These are phyloP conservation scores for Wickerhamiella azyma DNA, from an alignment of 805 yeast genomes.

Conservation along the genomic window DNA sequence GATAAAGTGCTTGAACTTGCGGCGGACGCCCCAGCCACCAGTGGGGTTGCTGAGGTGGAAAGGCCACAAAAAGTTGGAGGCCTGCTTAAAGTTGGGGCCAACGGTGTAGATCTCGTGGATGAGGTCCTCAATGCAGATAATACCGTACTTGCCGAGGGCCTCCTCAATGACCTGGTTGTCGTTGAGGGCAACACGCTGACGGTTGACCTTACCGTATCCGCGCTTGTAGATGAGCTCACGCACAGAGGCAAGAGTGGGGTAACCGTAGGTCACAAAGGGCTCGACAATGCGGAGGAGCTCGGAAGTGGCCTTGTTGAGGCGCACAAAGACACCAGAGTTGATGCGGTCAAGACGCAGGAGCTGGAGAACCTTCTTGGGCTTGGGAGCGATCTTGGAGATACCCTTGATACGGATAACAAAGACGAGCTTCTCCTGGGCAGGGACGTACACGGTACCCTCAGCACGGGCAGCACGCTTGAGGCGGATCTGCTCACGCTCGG, in stretches of 20 bases:
- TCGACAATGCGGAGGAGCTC: constrained; percentile 89
- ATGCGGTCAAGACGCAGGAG: constrained; percentile 85
- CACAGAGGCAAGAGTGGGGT: constrained; percentile 84
- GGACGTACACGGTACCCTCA: constrained; percentile 83
- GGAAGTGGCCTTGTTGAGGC: constrained; percentile 87
- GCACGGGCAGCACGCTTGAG: constrained; percentile 79
- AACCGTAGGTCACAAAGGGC: constrained; percentile 95
- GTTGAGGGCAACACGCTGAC: constrained; percentile 82
- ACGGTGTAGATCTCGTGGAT: constrained; percentile 92
- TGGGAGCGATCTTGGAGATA: constrained; percentile 96
- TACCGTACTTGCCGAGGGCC: constrained; percentile 82
- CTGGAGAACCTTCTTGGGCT: constrained; percentile 95
- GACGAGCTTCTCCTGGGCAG: constrained; percentile 87
- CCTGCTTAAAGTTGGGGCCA: constrained; percentile 98
- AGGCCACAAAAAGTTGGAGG: constrained; percentile 97
- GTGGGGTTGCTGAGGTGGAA: constrained; percentile 92
- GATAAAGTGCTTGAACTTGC: constrained; percentile 94
- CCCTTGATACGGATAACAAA: constrained; percentile 98
- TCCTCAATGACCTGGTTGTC: constrained; percentile 85
- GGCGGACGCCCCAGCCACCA: constrained; percentile 95
- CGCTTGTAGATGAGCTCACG: constrained; percentile 93
- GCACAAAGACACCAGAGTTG: constrained; percentile 90
- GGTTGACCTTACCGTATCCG: constrained; percentile 94
- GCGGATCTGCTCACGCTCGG: constrained; percentile 79
- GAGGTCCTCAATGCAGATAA: constrained; percentile 81